Evolutionary conservation across 2,329 filamentous ascomycete genomes (phyloP).

Genomic region (Periconia digitata): DNA sequence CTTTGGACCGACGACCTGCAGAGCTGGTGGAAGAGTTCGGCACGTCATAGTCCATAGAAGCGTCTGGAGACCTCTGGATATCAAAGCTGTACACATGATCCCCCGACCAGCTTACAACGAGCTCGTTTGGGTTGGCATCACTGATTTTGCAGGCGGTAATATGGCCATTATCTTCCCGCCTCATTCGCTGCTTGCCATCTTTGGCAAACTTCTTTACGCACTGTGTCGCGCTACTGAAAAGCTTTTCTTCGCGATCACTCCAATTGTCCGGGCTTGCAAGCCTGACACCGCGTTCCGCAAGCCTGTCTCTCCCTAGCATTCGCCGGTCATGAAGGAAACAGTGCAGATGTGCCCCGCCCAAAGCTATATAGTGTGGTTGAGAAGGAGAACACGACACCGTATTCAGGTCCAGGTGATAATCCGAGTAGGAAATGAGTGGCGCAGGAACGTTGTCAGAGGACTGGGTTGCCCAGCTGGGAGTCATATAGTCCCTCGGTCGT

Average conservation of each 20-base stretch:
- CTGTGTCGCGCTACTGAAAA: conserved; percentile 61
- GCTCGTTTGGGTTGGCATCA: conserved; percentile 67
- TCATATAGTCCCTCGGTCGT: conserved; percentile 34
- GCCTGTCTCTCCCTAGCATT: conserved; percentile 64
- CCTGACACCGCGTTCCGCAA: conserved; percentile 55
- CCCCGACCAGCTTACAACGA: conserved; percentile 69
- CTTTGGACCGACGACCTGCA: conserved; percentile 25
- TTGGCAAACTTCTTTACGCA: conserved; percentile 69
- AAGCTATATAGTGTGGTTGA: conserved; percentile 69
- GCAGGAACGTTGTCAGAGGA: conserved; percentile 58
- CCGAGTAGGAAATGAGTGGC: conserved; percentile 67
- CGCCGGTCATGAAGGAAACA: conserved; percentile 70
- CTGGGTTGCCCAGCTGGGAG: conserved; percentile 36
- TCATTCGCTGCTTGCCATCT: conserved; percentile 57
- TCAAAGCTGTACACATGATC: conserved; percentile 69
- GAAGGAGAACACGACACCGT: conserved; percentile 68
- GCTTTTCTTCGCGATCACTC: conserved; percentile 53
- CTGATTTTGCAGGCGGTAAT: conserved; percentile 73
- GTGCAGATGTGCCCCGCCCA: conserved; percentile 68
- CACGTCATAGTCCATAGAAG: conserved; percentile 43
- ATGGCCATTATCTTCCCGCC: conserved; percentile 59
- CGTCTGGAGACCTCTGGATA: conserved; percentile 60
- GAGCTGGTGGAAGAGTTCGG: conserved; percentile 17
- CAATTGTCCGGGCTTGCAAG: conserved; percentile 46
- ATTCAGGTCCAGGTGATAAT: conserved; percentile 64